Conservation (phyloP, 2,329 filamentous ascomycete species). For the Ascochyta rabiei region DNA sequence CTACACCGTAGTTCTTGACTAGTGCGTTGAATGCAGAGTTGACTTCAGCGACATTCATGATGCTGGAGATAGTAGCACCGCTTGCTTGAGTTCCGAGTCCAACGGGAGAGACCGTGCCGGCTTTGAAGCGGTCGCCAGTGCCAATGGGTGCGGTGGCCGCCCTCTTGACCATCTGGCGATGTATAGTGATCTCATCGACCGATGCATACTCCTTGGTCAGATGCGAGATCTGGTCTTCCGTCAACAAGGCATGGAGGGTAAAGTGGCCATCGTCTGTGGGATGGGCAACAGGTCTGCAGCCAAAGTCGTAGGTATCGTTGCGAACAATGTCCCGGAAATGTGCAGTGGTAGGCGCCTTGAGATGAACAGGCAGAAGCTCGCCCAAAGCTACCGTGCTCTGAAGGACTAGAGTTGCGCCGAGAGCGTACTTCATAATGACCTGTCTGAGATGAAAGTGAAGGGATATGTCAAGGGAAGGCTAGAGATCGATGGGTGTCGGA, state of each 20-base stretch:
- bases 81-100: constrained; percentile 51
- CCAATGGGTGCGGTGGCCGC: constrained; percentile 42
- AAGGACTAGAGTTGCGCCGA: constrained; percentile 35
- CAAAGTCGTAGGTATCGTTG: constrained; percentile 45
- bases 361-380: constrained; percentile 38
- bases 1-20: constrained; percentile 50
- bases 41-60: constrained; percentile 56
- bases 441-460: background rate
- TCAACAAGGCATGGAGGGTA: constrained; percentile 41
- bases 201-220: constrained; percentile 35
- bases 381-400: constrained; percentile 37
- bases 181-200: constrained; percentile 30
- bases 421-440: constrained; percentile 40
- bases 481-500: background rate
- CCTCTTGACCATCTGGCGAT: constrained; percentile 35
- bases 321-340: constrained; percentile 43
- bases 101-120: constrained; percentile 50
- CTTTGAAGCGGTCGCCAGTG: constrained; percentile 50
- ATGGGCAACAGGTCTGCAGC: constrained; percentile 41
- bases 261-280: constrained; percentile 39
- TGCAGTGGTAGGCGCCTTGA: constrained; percentile 37
- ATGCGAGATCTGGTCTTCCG: constrained; percentile 41
- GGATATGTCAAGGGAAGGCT: background rate
- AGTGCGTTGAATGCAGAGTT: constrained; percentile 54
- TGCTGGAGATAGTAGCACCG: constrained; percentile 48